Evolutionary conservation across 257 asterid species (phyloP), one percentile per base, ranked within the genome.

Genomic region (Thymus mandschuricus): DNA sequence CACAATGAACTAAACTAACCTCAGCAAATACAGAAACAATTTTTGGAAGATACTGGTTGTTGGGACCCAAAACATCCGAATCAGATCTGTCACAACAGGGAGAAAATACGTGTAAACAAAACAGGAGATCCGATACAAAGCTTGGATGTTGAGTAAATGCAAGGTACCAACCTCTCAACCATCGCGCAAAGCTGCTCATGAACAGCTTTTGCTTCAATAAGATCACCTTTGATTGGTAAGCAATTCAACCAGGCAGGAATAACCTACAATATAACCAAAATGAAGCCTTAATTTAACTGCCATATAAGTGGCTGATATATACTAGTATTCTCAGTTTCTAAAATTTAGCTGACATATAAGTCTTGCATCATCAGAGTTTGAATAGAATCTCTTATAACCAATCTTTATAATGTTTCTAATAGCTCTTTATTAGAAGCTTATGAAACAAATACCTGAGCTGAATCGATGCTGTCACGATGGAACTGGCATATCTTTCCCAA

Each of bases 201-300:
- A 57, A 95, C 99, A 74, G 78, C 95, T 80, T 92, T 92, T 29
- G 98, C 99, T 82, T 95, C 99, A 68, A 92, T 85, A 21, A 89
- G 79, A 78, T 95, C 98, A 65, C 92, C 89, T 80, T 92, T 95
- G 77, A 95, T 79, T 0, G 99, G 99, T 81, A 95, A 82, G 86
- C 96, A 95, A 81, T 85, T 67, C 92, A 95, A 73, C 99, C 99
- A 95, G 30, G 98, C 98, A 56, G 95, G 96, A 74, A 92, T 83
- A 56, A 95, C 93, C 99, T 95, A 38, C 41, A 5, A 38, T 5
- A 38, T 7, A 38, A 38, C 41, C 41, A 38, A 45, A 21, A 46
- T 71, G 45, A 77, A 48, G 63, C 57, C 28, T 56, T 31, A 73
- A 67, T 52, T 49, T 9, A 49, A 59, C 34, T 50, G 21, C 34